Conservation (phyloP, 129 eudicot genomes). For the Heracleum sosnowskyi region DNA sequence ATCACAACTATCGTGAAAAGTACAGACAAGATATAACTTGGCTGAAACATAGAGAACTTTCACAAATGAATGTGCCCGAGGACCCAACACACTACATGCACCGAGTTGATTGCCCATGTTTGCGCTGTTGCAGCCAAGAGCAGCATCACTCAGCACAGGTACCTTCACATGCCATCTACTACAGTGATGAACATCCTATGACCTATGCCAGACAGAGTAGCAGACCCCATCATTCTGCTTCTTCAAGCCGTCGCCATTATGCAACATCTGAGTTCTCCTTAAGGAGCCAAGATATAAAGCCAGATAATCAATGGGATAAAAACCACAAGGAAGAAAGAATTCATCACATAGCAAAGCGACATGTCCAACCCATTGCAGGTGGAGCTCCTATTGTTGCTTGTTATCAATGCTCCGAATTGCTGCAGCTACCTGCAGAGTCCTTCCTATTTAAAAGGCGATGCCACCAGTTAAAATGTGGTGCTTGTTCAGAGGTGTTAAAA, state of each 20-base stretch:
- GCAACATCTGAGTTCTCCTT: conserved; percentile 30
- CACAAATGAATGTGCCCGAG: conserved; percentile 54
- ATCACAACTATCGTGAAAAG: conserved; percentile 17
- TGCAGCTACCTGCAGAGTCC: conserved; percentile 75
- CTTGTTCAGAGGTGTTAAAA: conserved; percentile 50
- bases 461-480: conserved; percentile 56
- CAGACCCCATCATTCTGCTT: conserved; percentile 27
- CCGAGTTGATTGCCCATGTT: conserved; percentile 37
- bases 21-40: conserved; percentile 17
- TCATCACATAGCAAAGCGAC: conserved; percentile 31
- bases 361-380: conserved; percentile 60
- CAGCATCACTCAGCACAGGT: conserved; percentile 41
- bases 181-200: conserved; percentile 19
- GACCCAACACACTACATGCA: conserved; percentile 34
- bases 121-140: conserved; percentile 35
- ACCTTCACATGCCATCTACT: conserved; percentile 26
- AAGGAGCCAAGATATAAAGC: conserved; percentile 15
- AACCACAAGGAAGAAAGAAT: conserved; percentile 22
- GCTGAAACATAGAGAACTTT: conserved; percentile 11
- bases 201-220: conserved; percentile 14
- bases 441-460: conserved; percentile 43
- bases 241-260: conserved; percentile 30
- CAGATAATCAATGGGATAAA: conserved; percentile 26
- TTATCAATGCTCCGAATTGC: conserved; percentile 44
- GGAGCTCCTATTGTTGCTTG: conserved; percentile 71